Conservation (phyloP, 2,329 filamentous ascomycete species). For the Colletotrichum melonis region DNA sequence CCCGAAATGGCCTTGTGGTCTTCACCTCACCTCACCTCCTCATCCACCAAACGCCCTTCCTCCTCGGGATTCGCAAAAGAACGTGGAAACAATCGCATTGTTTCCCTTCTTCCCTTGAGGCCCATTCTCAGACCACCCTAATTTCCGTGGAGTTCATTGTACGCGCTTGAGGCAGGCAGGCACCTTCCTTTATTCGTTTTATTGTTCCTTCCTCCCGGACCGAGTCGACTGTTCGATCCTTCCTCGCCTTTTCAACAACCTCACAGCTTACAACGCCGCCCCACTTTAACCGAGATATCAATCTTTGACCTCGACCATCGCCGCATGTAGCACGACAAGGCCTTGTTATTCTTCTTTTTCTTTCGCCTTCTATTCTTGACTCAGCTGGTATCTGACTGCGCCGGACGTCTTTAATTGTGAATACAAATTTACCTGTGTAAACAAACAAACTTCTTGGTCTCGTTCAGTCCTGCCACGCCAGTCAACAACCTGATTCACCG, state of each 20-base stretch:
- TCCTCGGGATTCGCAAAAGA: conserved; percentile 13
- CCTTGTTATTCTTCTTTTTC: conserved; percentile 10
- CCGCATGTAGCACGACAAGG: conserved; percentile 18
- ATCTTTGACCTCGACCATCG: neutral
- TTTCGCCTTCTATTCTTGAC: conserved; percentile 31
- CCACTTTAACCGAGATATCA: neutral
- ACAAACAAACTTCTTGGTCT: neutral
- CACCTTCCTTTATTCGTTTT: conserved; percentile 12
- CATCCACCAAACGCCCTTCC: conserved; percentile 21
- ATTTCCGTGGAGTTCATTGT: conserved; percentile 7
- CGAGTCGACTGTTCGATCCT: conserved; percentile 19
- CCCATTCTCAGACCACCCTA: conserved; percentile 28
- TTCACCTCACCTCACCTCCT: conserved; percentile 12
- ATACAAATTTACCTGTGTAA: neutral
- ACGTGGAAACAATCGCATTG: conserved; percentile 33
- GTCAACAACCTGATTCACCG: neutral
- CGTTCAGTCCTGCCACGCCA: neutral
- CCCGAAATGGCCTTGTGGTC: conserved; percentile 13
- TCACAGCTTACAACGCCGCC: neutral
- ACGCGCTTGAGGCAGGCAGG: conserved; percentile 30
- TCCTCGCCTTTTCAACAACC: conserved; percentile 9
- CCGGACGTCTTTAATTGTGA: conserved; percentile 27
- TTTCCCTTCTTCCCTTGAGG: conserved; percentile 28
- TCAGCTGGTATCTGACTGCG: conserved; percentile 35
- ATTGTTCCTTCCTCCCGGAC: conserved; percentile 18